Base-by-base conservation (phyloP, 1,284 basidiomycete genomes). In the Tilletia caries region DNA sequence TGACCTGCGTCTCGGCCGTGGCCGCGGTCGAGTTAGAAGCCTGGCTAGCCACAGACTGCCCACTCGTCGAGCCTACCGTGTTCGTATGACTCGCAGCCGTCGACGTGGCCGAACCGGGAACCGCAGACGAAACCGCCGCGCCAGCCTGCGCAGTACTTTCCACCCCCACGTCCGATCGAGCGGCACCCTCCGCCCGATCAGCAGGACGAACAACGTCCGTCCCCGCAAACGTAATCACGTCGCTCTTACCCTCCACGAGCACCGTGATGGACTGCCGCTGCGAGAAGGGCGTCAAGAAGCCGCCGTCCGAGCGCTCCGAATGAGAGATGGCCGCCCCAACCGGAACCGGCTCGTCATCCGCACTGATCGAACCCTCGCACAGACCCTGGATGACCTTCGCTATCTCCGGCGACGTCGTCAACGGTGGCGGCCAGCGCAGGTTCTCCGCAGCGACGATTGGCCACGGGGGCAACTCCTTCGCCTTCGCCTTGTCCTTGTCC, bases 331-430 rank as follows among this genome's bases (percentile, higher is more conserved):
- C 20, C 20, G 12, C 8, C 18, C 48, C 48, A 50, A 8, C 23
- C 6, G 48, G 20, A n/a, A 20, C 48, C 20, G 18, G 18, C 48
- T n/a, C 48, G 20, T 50, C 2, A n/a, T 25, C 48, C 23, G 20
- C 48, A 50, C 37, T 15, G 10, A 10, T 15, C 8, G 15, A 6
- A 15, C 48, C 6, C 12, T 50, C 48, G 20, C 12, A 50, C 12
- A 50, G 48, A 25, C 20, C 18, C 48, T 50, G 48, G 3, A 50
- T 50, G n/a, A 75, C 69, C 71, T 72, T 69, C 52, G 75, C 73
- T 5, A 76, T 71, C 67, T 76, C 75, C 0, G 75, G 75, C 1
- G 75, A 76, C n/a, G 75, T 68, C 20, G 73, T 73, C 8, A 76
- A 52, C 13, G 75, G 73, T 5, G 71, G 65, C 2, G 71, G 68